Conservation (phyloP, 768 basidiomycete genomes). For the Galerina marginata region DNA sequence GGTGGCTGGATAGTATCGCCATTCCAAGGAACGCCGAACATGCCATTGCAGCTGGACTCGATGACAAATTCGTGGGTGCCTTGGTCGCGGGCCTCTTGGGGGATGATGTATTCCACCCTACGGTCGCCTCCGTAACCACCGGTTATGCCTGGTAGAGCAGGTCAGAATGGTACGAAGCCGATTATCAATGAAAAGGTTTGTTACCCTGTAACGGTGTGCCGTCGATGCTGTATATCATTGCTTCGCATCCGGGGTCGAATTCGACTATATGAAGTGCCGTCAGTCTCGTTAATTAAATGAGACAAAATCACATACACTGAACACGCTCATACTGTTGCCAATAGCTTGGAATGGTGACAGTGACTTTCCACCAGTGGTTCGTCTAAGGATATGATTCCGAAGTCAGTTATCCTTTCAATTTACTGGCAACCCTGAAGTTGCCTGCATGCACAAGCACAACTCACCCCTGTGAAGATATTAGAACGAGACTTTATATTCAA, state of each 20-base stretch:
- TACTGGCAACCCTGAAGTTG: neutral
- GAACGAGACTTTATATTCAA: neutral
- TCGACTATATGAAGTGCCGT: conserved; percentile 63
- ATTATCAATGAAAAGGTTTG: neutral
- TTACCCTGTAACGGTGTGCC: conserved; percentile 81
- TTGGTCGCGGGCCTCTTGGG: conserved; percentile 61
- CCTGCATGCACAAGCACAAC: conserved; percentile 5
- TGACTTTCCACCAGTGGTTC: conserved; percentile 97
- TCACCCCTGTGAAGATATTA: conserved; percentile 14
- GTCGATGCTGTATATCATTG: conserved; percentile 86
- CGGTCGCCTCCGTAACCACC: conserved; percentile 88
- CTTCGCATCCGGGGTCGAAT: conserved; percentile 95
- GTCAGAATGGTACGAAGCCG: neutral
- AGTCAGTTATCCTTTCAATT: neutral
- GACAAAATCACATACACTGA: conserved; percentile 60
- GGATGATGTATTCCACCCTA: conserved; percentile 94
- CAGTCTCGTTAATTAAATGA: neutral
- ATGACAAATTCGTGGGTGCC: conserved; percentile 75
- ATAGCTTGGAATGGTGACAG: conserved; percentile 75
- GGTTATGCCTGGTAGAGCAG: conserved; percentile 69
- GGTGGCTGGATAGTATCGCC: conserved; percentile 87
- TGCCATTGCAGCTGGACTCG: conserved; percentile 89
- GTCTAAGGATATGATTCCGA: conserved; percentile 49
- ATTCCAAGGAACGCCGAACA: conserved; percentile 89
- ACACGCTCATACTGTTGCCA: conserved; percentile 88